Percentiles rank a stretch among this genome's conserved stretches.
Evolutionary conservation across 805 yeast species (phyloP).

Genomic region (Pichia cephalocereana): DNA sequence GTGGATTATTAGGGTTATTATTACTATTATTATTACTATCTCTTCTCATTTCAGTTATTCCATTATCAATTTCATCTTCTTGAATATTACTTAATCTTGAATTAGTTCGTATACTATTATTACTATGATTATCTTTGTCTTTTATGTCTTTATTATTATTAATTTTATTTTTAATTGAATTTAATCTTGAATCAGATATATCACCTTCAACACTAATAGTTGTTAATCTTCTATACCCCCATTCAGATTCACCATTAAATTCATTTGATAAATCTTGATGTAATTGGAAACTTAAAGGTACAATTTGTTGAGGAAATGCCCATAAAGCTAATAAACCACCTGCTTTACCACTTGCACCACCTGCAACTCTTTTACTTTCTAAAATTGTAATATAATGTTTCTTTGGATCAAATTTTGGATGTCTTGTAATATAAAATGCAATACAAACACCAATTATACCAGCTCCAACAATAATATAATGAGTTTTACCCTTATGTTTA

Average conservation of each 20-base stretch:
- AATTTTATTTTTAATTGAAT: slow-evolving; percentile 2
- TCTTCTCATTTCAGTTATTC: neutral
- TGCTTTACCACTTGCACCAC: slow-evolving; percentile 96
- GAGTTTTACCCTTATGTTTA: slow-evolving; percentile 52
- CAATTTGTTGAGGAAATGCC: slow-evolving; percentile 96
- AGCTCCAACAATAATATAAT: slow-evolving; percentile 82
- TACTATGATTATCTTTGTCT: neutral
- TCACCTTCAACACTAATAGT: slow-evolving; percentile 87
- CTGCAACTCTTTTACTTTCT: slow-evolving; percentile 89
- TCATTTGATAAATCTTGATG: slow-evolving; percentile 76
- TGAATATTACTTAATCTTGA: neutral
- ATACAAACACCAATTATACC: slow-evolving; percentile 96
- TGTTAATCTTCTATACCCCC: slow-evolving; percentile 89
- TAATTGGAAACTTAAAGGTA: slow-evolving; percentile 74
- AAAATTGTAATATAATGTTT: slow-evolving; percentile 75
- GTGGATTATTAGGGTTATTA: neutral
- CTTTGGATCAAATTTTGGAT: slow-evolving; percentile 65
- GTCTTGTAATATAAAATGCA: slow-evolving; percentile 79
- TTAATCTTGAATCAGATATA: slow-evolving; percentile 27
- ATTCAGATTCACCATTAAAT: slow-evolving; percentile 73
- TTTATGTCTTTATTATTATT: neutral
- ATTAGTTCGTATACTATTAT: neutral
- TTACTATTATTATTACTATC: neutral
- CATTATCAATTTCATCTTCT: neutral
- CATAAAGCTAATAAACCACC: slow-evolving; percentile 91